phyloP scores from a whole-genome alignment of 257 asterid genomes.

The Orobanche coerulescens region DNA sequence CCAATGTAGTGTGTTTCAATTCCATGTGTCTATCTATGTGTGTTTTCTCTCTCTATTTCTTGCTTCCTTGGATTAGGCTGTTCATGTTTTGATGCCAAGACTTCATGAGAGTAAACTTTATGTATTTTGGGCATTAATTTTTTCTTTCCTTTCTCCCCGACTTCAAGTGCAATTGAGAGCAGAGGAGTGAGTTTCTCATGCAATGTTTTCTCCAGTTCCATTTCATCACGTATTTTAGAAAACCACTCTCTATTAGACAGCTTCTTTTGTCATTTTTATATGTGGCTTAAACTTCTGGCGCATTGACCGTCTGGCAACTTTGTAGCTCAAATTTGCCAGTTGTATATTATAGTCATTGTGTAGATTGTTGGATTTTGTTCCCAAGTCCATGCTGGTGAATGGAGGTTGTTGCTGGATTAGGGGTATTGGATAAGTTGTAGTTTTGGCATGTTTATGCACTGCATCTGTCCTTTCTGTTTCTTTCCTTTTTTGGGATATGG shows the following conservation, averaged over 20 bases:
- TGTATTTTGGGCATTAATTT: not conserved
- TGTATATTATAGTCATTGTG: no score
- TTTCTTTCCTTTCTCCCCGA: not conserved
- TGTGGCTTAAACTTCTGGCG: not conserved
- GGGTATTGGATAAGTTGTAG: no score
- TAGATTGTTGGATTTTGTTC: no score
- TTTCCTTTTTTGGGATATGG: no score
- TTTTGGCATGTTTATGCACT: no score
- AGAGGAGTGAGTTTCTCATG: not conserved
- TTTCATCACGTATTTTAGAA: not conserved
- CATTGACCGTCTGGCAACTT: not conserved
- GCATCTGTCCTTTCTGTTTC: no score
- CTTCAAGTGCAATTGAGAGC: not conserved
- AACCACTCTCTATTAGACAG: not conserved
- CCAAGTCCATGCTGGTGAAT: no score
- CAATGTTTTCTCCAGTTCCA: not conserved
- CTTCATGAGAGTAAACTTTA: not conserved
- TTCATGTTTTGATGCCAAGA: not conserved
- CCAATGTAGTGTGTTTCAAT: slow-evolving; percentile 9
- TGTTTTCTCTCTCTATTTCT: not conserved
- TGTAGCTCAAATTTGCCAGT: no score
- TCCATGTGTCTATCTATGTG: slow-evolving; percentile 11
- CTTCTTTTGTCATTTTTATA: not conserved
- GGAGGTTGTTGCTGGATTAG: no score
- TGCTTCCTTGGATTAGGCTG: not conserved